Percentiles rank a stretch among this genome's conserved stretches.
Evolutionary conservation across 306 rosid species (phyloP).

Genomic region (Abrus pulchellus): DNA sequence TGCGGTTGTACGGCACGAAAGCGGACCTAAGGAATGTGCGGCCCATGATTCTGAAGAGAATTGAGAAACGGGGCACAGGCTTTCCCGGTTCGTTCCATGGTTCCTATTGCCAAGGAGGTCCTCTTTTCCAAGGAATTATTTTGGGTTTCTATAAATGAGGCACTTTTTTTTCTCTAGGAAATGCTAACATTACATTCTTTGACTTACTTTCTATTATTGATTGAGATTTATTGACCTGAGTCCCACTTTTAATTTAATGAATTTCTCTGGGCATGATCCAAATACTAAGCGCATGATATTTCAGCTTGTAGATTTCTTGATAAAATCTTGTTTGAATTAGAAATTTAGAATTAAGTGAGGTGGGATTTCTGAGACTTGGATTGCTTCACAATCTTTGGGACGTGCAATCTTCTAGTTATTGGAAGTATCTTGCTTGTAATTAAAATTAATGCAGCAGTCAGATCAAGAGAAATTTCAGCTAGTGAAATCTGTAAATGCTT

Average conservation of each 20-base stretch:
- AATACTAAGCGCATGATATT: conserved; percentile 14
- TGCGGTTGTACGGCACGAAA: conserved; percentile 43
- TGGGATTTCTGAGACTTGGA: conserved; percentile 5
- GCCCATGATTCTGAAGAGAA: conserved; percentile 77
- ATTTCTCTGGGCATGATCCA: background rate
- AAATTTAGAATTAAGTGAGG: conserved; percentile 17
- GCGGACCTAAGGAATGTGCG: conserved; percentile 66
- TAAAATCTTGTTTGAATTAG: conserved; percentile 5
- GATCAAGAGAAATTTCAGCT: conserved; percentile 33
- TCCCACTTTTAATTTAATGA: no score
- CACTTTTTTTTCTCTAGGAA: no score
- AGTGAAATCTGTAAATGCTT: background rate
- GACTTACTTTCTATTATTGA: no score
- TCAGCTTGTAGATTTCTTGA: conserved; percentile 37
- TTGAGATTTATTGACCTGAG: no score
- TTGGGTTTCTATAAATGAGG: no score
- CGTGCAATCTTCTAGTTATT: conserved; percentile 4
- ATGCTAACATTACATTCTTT: no score
- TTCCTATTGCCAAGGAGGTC: conserved; percentile 78
- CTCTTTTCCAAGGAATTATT: conserved; percentile 46
- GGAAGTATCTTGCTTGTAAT: conserved; percentile 16
- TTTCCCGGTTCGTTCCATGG: conserved; percentile 69
- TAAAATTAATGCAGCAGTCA: conserved; percentile 14
- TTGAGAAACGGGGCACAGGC: conserved; percentile 62
- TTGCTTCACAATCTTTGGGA: background rate